Base-by-base conservation (phyloP, 352 stramenopile genomes). In the Phytophthora crassamura region DNA sequence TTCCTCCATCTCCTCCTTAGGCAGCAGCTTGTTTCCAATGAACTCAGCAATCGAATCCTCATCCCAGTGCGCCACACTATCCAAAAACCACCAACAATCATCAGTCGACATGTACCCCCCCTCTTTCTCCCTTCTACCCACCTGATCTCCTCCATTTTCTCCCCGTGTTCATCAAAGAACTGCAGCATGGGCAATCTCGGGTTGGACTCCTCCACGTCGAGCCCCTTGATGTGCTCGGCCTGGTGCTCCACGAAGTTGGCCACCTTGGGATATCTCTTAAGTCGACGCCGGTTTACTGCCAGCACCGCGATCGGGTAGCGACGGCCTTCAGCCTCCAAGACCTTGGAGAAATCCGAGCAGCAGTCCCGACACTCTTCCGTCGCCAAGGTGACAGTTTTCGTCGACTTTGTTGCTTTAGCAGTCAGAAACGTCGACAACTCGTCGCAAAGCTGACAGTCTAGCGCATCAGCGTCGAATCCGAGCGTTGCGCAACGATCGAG, bases 21-120 rank as follows among this genome's bases (percentile, higher is more conserved):
- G 51, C 53, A 78, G 63, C 41, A 92, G 32, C 54, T 92, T 92
- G 7, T 78, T 80, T 20, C 63, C 71, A 41, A 92, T 81, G 49
- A 89, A 90, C 75, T 92, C 83, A 7, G 74, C 73, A 67, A 92
- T 90, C 7, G 83, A 82, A 25, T 87, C 77, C 59, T 92, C 83
- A 30, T 92, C 80, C 83, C 83, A 92, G 46, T 82, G 76, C 36
- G 80, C 77, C 54, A 92, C 84, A 59, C 83, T 92, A 20, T 32
- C 32, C 61, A 60, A 40, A 52, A 46, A 48, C 11, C 9, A 40
- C 49, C 12, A 69, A 41, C 39, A 54, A 34, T 22, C 15, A 4
- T 34, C 3, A 52, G 45, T 38, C 4, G 32, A 59, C 16, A 12
- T n/a, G 38, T n/a, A 41, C 7, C 7, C 22, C 3, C 22, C 22